Conservation (phyloP, 164 flowering plant species). For the Sextonia rubra region DNA sequence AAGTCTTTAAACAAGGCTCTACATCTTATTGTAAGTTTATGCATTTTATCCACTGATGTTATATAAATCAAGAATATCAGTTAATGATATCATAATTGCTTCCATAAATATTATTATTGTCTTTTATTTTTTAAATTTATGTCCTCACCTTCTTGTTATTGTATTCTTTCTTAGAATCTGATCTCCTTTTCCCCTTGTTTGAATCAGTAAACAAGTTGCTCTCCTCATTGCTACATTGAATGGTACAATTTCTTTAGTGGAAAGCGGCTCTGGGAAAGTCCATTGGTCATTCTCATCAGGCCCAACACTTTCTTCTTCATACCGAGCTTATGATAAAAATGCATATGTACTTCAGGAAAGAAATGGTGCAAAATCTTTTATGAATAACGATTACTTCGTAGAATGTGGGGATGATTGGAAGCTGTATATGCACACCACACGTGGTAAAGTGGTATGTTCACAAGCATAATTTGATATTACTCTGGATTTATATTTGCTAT, state of each 20-base stretch:
- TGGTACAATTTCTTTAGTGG: constrained; percentile 50
- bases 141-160: no score
- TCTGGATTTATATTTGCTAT: background rate
- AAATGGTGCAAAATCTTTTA: constrained; percentile 1
- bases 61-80: no score
- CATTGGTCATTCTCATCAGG: constrained; percentile 58
- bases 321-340: constrained; percentile 32
- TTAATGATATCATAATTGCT: no score
- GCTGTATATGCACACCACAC: constrained; percentile 31
- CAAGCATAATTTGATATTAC: background rate
- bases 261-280: constrained; percentile 25
- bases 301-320: constrained; percentile 47
- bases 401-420: constrained; percentile 55
- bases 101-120: no score
- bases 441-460: constrained; percentile 39
- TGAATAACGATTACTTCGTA: constrained; percentile 18
- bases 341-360: constrained; percentile 23
- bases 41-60: no score
- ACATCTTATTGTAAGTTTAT: no score
- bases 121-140: no score
- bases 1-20: no score
- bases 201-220: constrained; percentile 26
- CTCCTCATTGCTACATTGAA: constrained; percentile 38
- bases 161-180: background rate
- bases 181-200: background rate